Evolutionary conservation across 257 asterid genomes (phyloP).

Genomic region (Plectranthus barbatus): DNA sequence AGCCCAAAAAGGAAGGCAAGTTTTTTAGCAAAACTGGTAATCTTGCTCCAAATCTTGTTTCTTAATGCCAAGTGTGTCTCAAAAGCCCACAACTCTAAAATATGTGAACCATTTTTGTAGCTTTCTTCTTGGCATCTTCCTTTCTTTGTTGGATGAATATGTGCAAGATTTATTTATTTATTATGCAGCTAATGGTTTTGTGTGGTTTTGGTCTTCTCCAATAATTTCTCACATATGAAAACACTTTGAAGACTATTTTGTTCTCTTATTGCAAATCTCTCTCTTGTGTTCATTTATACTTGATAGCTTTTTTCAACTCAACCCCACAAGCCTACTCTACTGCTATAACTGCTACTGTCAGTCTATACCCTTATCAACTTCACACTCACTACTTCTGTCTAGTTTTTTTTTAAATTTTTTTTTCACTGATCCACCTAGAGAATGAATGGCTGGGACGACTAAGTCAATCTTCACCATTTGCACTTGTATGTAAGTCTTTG

Average conservation of each 20-base stretch:
- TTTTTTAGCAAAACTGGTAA: conserved; percentile 11
- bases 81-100: not conserved
- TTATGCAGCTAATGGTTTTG: not conserved
- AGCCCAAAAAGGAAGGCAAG: conserved; percentile 33
- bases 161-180: not conserved
- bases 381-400: conserved; percentile 13
- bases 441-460: conserved; percentile 73
- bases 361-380: not conserved
- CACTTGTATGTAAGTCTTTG: conserved; percentile 42
- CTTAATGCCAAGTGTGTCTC: not conserved
- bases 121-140: conserved; percentile 9
- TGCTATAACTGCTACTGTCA: conserved; percentile 8
- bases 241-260: conserved; percentile 10
- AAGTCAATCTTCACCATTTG: conserved; percentile 37
- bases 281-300: conserved; percentile 11
- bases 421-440: conserved; percentile 47
- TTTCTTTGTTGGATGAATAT: not conserved
- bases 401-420: no score
- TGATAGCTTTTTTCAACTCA: conserved; percentile 9
- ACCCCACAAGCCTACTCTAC: conserved; percentile 11
- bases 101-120: not conserved
- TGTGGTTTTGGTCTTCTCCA: conserved; percentile 7
- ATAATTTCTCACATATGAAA: conserved; percentile 20
- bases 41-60: not conserved
- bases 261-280: conserved; percentile 14